Evolutionary conservation across 83 land plant genomes (phyloP), one percentile per base, ranked within the genome.

Genomic region (Picea abies): DNA sequence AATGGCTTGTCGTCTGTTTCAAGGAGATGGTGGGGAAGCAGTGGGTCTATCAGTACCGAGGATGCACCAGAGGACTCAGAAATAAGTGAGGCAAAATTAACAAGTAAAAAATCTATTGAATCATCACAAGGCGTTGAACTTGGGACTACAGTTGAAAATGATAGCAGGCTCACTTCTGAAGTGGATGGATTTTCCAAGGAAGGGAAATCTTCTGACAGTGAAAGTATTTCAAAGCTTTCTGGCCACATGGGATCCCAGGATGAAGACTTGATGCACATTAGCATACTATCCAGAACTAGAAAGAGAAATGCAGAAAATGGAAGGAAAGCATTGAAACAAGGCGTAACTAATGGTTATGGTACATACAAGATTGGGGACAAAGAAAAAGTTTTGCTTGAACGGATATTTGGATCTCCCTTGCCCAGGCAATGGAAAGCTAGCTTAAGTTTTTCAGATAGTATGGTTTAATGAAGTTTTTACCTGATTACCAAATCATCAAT

Each of bases 1-100:
- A 83, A 79, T 77, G 90, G 92, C 26, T 86, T 92, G 79, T 87
- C 90, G 23, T 61, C 68, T 56, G 63, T 60, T 44, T 63, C 90
- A 15, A 76, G 77, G 62, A 81, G 49, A 79, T 92, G 94, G 94
- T 92, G 94, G 94, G 90, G 90, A 52, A 85, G 81, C 44, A 83
- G 70, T 19, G 83, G n/a, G 63, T 47, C 81, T 35, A 29, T 49
- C 44, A 76, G 67, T 29, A 3, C 26, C 3, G 39, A 80, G 61
- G 76, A 81, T 62, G 52, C 44, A 15, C 44, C 47, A 63, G 68
- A 81, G 19, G 75, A 66, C 17, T 44, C 41, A 19, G 39, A 81
- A 41, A 79, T 14, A 60, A 62, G 11, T 60, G 67, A 58, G 65
- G 23, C 17, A 60, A 35, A 37, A 63, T 60, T 63, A 58, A 47